Base-by-base conservation (phyloP, 1,284 basidiomycete genomes). In the Fomitopsis pinicola region DNA sequence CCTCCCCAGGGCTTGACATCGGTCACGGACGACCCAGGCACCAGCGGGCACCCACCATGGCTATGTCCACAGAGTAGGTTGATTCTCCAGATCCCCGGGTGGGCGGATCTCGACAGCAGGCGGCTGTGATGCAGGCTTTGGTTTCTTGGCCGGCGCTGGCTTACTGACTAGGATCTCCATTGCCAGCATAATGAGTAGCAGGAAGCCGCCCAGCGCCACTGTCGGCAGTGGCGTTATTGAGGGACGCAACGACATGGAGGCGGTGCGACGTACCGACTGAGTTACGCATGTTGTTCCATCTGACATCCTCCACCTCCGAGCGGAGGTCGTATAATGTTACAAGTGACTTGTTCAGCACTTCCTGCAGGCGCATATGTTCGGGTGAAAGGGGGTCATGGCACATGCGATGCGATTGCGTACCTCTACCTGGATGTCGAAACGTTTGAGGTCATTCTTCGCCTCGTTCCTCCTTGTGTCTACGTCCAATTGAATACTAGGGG, bases 401-500 rank as follows among this genome's bases (percentile, higher is more conserved):
- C 45, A 50, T 10, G 9, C 36, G 14, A 22, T 59, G 22, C 12
- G 36, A 48, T 36, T n/a, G 50, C 36, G 53, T 48, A 94, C 96
- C 84, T 98, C 95, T 60, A 97, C 93, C 36, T 83, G 80, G 62
- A 98, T 91, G 69, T 97, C 95, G 68, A 91, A 87, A 50, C 83
- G 82, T 77, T 97, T 98, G 67, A 93, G 75, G 61, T 97, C 95
- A 14, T 89, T 84, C 71, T 89, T 92, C n/a, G 90, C 86, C 73
- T 99, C 97, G 67, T 91, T 92, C 78, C 97, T 98, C 62, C 96
- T 83, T 65, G 88, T 95, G 72, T 97, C 95, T 68, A 98, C 83
- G 62, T 99, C 97, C 83, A 99, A 94, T 74, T 98, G 95, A 61
- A 97, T 92, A 70, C 92, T 93, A 58, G 46, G 61, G 35, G 28